These are phyloP conservation scores for Jamesozyma piceae DNA, from an alignment of 805 yeast species.

Conservation along the genomic window DNA sequence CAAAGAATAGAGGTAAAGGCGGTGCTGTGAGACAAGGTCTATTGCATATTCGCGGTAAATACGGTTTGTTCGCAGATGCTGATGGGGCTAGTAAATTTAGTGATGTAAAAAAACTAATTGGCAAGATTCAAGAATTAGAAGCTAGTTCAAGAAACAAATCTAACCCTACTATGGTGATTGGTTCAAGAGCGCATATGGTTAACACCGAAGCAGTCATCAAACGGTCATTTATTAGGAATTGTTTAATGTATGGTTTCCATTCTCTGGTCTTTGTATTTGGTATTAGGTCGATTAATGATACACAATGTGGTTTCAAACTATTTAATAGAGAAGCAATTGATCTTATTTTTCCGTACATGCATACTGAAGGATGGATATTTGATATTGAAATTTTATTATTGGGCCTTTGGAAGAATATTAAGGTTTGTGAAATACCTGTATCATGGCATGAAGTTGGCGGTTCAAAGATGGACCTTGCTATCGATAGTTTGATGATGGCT, in stretches of 20 bases:
- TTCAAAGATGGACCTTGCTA: slow-evolving; percentile 83
- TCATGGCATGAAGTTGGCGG: slow-evolving; percentile 98
- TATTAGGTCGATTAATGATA: slow-evolving; percentile 75
- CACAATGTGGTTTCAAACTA: slow-evolving; percentile 95
- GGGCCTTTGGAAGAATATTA: slow-evolving; percentile 61
- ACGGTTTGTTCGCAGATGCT: slow-evolving; percentile 86
- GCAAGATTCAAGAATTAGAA: slow-evolving; percentile 31
- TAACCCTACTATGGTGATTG: slow-evolving; percentile 63
- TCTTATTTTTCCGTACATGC: slow-evolving; percentile 76
- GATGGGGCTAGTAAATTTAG: slow-evolving; percentile 88
- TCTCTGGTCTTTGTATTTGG: slow-evolving; percentile 82
- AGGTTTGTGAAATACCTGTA: slow-evolving; percentile 70
- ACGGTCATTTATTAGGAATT: slow-evolving; percentile 77
- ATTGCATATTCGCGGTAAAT: slow-evolving; percentile 61
- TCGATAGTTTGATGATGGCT: slow-evolving; percentile 89
- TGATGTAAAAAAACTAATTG: slow-evolving; percentile 50
- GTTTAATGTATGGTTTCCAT: slow-evolving; percentile 88
- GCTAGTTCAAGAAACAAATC: slow-evolving; percentile 12
- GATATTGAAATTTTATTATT: slow-evolving; percentile 87
- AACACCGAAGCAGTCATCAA: slow-evolving; percentile 94
- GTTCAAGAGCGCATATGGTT: slow-evolving; percentile 95
- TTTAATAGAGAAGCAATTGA: slow-evolving; percentile 63
- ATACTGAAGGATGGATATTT: slow-evolving; percentile 96
- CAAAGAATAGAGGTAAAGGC: slow-evolving; percentile 81
- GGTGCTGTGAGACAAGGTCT: slow-evolving; percentile 96